These are phyloP conservation scores for Paramecium pentaurelia DNA, from an alignment of 73 alveolate species.

Conservation along the genomic window DNA sequence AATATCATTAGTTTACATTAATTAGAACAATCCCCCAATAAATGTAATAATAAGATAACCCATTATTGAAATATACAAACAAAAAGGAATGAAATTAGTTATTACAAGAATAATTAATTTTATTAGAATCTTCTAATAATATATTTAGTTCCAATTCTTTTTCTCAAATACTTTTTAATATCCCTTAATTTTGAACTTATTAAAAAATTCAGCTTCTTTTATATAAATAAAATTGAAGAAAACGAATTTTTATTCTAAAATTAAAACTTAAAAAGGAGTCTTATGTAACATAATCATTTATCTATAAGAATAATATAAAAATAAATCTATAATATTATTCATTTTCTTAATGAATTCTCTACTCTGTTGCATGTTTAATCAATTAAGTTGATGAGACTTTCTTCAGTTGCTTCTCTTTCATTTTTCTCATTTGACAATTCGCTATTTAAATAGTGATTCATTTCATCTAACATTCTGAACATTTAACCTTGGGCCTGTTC, in stretches of 20 bases:
- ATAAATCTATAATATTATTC: neutral
- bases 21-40: neutral
- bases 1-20: neutral
- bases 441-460: conserved; percentile 62
- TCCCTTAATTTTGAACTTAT: too few relatives aligned
- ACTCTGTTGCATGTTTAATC: conserved; percentile 81
- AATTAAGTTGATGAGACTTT: conserved; percentile 64
- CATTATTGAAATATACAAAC: neutral
- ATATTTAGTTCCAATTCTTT: too few relatives aligned
- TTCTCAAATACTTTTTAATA: too few relatives aligned
- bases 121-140: neutral
- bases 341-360: conserved; percentile 65
- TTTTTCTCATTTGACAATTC: conserved; percentile 64
- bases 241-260: too few relatives aligned
- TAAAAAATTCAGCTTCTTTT: too few relatives aligned
- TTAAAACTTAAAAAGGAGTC: too few relatives aligned
- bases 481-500: conserved; percentile 67
- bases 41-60: neutral
- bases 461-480: conserved; percentile 77
- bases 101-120: neutral
- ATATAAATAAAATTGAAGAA: too few relatives aligned
- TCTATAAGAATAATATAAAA: too few relatives aligned
- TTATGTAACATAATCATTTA: too few relatives aligned
- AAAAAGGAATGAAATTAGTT: neutral
- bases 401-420: conserved; percentile 77